These are phyloP conservation scores for Metschnikowia dekortorum DNA, from an alignment of 805 yeast species.

Conservation along the genomic window DNA sequence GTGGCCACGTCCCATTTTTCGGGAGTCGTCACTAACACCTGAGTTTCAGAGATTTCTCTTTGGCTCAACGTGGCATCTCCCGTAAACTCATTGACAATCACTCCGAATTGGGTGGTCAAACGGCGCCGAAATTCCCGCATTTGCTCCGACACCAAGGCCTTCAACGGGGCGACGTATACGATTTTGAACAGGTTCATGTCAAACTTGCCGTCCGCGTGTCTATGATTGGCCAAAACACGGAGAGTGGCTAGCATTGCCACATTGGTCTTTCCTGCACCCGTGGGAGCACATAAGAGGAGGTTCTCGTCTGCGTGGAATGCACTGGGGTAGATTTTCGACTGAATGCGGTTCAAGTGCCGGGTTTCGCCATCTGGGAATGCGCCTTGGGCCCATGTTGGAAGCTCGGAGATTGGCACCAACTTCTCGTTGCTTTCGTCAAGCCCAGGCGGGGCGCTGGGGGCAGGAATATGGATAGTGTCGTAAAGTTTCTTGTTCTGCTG, in stretches of 20 bases:
- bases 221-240: slow-evolving; percentile 52
- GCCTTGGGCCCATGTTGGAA: slow-evolving; percentile 79
- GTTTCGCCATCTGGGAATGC: slow-evolving; percentile 73
- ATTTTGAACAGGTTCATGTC: slow-evolving; percentile 59
- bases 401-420: slow-evolving; percentile 51
- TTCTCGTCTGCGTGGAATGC: slow-evolving; percentile 73
- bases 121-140: slow-evolving; percentile 79
- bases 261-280: slow-evolving; percentile 98
- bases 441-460: slow-evolving; percentile 51
- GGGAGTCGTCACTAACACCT: slow-evolving; percentile 86
- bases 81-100: slow-evolving; percentile 78
- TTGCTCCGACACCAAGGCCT: slow-evolving; percentile 94
- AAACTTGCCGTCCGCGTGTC: slow-evolving; percentile 46
- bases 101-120: slow-evolving; percentile 52
- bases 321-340: slow-evolving; percentile 73
- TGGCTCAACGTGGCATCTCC: slow-evolving; percentile 82
- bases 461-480: slow-evolving; percentile 90
- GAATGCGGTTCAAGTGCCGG: slow-evolving; percentile 68
- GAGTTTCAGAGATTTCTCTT: slow-evolving; percentile 73
- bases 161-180: slow-evolving; percentile 88
- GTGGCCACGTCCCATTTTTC: slow-evolving; percentile 98
- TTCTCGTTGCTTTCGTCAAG: slow-evolving; percentile 36
- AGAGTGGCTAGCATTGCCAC: slow-evolving; percentile 85
- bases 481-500: slow-evolving; percentile 68
- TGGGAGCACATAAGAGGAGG: slow-evolving; percentile 88